Evolutionary conservation across 1,284 basidiomycete genomes (phyloP), one percentile per base, ranked within the genome.

Genomic region (Ceratobasidium papillatum): DNA sequence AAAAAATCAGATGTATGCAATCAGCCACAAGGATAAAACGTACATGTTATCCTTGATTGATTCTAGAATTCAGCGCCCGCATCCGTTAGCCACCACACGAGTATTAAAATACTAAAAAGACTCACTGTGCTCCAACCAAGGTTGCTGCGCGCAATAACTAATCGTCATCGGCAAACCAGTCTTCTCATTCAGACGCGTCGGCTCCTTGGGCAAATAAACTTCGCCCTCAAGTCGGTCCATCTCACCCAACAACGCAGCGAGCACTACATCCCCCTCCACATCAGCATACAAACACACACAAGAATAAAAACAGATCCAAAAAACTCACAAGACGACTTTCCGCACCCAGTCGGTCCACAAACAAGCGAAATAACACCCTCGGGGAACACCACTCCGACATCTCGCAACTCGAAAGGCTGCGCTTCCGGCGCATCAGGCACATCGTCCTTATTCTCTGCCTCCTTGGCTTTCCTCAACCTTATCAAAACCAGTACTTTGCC

Each of bases 131-230:
- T 76, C 58, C 17, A 76, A 62, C 76, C 76, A 76, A 22, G 76
- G 76, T 14, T 65, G 69, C 58, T 76, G 76, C 4, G 76, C 76
- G 22, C 74, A 75, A 36, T 63, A 76, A 32, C 74, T 75, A 12
- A 76, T 43, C 3, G 30, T 43, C 19, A 58, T 58, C 9, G 38
- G 54, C 59, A 76, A 49, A 3, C 74, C 74, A 1, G 74, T 75
- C 12, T 72, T 54, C 8, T 41, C 43, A 56, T 76, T 68, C 17
- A 76, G 7, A 4, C 47, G n/a, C 1, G 38, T 51, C 5, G 74
- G 74, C 22, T 52, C 45, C 58, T 76, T 76, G 4, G 75, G 75
- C 3, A 76, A 43, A 47, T 47, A 72, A 14, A 75, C 75, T 22
- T 75, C 36, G 3, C 75, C 74, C 22, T 36, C 51, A 17, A 71